Evolutionary conservation across 75 land plant genomes (phyloP).

Genomic region (Pinus tabuliformis): DNA sequence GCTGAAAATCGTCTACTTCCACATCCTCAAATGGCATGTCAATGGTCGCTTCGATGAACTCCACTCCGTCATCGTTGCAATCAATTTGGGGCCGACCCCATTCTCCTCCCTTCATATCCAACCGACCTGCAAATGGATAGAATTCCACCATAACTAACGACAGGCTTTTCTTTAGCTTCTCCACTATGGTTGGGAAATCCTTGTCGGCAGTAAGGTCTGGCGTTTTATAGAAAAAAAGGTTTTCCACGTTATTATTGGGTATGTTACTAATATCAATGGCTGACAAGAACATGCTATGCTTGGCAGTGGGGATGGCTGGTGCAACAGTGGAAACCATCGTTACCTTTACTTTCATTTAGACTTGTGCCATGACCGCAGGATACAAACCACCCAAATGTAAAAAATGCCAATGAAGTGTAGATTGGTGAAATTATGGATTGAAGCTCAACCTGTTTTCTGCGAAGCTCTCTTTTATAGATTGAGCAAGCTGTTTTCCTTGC

Average conservation of each 20-base stretch:
- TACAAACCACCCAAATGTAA: no score
- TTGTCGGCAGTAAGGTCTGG: no score
- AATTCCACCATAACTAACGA: conserved; percentile 9
- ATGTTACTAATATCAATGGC: conserved; percentile 12
- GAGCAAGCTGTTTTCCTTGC: no score
- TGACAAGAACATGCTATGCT: background rate
- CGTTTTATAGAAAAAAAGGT: background rate
- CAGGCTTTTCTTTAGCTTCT: conserved; percentile 6
- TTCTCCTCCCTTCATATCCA: background rate
- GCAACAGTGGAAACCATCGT: background rate
- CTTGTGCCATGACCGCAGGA: background rate
- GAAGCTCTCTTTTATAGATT: no score
- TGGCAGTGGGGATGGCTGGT: background rate
- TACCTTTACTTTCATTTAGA: background rate
- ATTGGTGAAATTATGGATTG: no score
- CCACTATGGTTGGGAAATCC: background rate
- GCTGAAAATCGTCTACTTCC: background rate
- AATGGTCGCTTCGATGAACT: background rate
- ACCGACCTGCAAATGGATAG: conserved; percentile 17
- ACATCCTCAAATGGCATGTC: background rate
- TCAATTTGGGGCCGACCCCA: background rate
- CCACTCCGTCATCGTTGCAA: background rate
- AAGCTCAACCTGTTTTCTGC: no score
- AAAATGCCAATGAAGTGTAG: no score
- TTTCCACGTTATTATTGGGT: background rate